These are phyloP conservation scores for Aurantiochytrium sp. DNA, from an alignment of 108 stramenopile genomes.

Conservation along the genomic window DNA sequence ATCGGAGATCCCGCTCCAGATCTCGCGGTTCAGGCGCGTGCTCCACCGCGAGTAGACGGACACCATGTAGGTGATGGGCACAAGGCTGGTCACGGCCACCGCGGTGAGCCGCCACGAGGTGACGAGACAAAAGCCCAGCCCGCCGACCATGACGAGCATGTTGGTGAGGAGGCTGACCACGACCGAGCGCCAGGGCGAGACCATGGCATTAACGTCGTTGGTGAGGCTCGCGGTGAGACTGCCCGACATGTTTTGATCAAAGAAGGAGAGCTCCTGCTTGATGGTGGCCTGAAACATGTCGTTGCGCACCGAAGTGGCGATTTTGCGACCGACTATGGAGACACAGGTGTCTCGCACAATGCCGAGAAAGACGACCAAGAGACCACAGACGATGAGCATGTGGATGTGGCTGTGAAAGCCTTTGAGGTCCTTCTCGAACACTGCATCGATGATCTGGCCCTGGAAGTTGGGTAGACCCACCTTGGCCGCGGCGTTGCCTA, in stretches of 20 bases:
- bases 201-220: slow-evolving; percentile 27
- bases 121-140: not conserved
- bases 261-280: not conserved
- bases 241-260: slow-evolving; percentile 1
- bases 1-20: not conserved
- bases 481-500: not conserved
- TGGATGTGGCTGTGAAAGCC: not conserved
- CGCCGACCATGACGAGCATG: slow-evolving; percentile 1
- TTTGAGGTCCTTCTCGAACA: not conserved
- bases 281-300: not conserved
- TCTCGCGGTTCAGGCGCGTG: not conserved
- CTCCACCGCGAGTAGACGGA: not conserved
- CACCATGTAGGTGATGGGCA: not conserved
- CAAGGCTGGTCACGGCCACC: not conserved
- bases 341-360: not conserved
- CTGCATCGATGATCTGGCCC: slow-evolving; percentile 37
- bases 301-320: slow-evolving; percentile 23
- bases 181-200: not conserved
- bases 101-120: slow-evolving; percentile 14
- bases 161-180: not conserved
- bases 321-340: not conserved
- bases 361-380: not conserved
- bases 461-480: slow-evolving; percentile 26
- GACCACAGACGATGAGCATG: not conserved
- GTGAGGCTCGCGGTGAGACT: not conserved